Evolutionary conservation across 106 monocot species (phyloP).

Genomic region (Narthecium ossifragum): DNA sequence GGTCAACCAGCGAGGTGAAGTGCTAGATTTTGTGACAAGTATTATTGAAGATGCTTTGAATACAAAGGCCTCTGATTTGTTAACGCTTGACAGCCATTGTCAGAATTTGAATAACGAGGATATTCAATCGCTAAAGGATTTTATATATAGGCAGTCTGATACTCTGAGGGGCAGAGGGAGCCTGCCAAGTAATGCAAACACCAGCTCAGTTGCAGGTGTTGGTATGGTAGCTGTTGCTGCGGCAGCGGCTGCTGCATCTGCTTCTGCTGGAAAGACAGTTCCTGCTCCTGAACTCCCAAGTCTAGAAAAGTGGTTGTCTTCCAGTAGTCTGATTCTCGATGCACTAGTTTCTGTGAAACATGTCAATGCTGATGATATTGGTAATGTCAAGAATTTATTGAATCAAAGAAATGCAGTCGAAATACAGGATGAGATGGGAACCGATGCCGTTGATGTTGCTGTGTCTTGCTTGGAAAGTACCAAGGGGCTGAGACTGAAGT

Average conservation of each 20-base stretch:
- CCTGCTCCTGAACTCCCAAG: slow-evolving; percentile 63
- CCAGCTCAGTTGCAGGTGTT: slow-evolving; percentile 58
- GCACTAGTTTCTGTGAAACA: slow-evolving; percentile 39
- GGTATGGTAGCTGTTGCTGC: slow-evolving; percentile 89
- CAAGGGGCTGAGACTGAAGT: slow-evolving; percentile 56
- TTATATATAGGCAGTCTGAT: slow-evolving; percentile 75
- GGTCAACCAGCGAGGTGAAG: slow-evolving; percentile 35
- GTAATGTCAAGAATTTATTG: slow-evolving; percentile 5
- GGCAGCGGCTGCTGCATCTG: slow-evolving; percentile 79
- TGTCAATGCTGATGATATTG: slow-evolving; percentile 14
- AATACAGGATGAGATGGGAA: slow-evolving; percentile 12
- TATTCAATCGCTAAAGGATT: slow-evolving; percentile 71
- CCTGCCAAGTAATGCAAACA: slow-evolving; percentile 37
- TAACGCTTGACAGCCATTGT: slow-evolving; percentile 38
- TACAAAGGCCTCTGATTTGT: slow-evolving; percentile 33
- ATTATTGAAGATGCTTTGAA: slow-evolving; percentile 42
- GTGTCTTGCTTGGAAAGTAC: slow-evolving; percentile 59
- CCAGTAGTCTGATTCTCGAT: slow-evolving; percentile 38
- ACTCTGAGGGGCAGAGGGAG: slow-evolving; percentile 70
- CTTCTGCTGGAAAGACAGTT: slow-evolving; percentile 51
- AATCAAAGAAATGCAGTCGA: slow-evolving; percentile 6
- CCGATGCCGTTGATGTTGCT: slow-evolving; percentile 28
- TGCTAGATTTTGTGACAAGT: slow-evolving; percentile 56
- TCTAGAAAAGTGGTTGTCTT: slow-evolving; percentile 64
- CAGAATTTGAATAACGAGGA: slow-evolving; percentile 51